Conservation (phyloP, 2,329 filamentous ascomycete species). For the Cladophialophora bantiana region DNA sequence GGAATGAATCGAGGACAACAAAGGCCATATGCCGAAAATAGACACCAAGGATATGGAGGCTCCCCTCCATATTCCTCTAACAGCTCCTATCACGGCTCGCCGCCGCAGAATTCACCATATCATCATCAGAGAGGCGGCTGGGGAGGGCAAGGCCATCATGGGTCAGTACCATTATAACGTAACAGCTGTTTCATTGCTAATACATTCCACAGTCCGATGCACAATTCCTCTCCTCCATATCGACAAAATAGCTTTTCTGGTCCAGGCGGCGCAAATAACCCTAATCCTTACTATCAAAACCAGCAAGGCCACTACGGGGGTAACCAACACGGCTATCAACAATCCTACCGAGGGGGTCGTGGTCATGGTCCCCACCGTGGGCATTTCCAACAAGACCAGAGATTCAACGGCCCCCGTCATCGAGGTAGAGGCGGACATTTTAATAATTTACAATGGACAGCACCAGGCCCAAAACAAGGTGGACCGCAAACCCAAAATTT, state of each 20-base stretch:
- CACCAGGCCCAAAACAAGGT: conserved; percentile 60
- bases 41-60: conserved; percentile 58
- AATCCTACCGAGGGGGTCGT: conserved; percentile 61
- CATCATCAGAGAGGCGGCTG: conserved; percentile 62
- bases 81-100: conserved; percentile 65
- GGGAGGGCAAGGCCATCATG: conserved; percentile 53
- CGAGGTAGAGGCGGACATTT: conserved; percentile 67
- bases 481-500: conserved; percentile 44
- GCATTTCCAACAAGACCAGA: conserved; percentile 52
- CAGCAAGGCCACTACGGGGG: conserved; percentile 58
- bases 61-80: conserved; percentile 64
- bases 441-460: conserved; percentile 75
- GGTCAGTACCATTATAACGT: conserved; percentile 51
- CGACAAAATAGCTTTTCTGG: conserved; percentile 62
- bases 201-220: conserved; percentile 47
- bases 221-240: conserved; percentile 70
- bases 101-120: conserved; percentile 68
- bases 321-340: conserved; percentile 62
- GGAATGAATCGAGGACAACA: conserved; percentile 47
- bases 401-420: conserved; percentile 35
- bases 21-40: conserved; percentile 51
- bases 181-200: conserved; percentile 40
- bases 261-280: conserved; percentile 56
- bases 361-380: conserved; percentile 63
- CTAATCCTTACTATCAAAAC: conserved; percentile 63